A percentile compares a stretch with the other conserved stretches of the same genome.
phyloP scores from a whole-genome alignment of 176 grass and related monocot species.

The Carex littledalei region DNA sequence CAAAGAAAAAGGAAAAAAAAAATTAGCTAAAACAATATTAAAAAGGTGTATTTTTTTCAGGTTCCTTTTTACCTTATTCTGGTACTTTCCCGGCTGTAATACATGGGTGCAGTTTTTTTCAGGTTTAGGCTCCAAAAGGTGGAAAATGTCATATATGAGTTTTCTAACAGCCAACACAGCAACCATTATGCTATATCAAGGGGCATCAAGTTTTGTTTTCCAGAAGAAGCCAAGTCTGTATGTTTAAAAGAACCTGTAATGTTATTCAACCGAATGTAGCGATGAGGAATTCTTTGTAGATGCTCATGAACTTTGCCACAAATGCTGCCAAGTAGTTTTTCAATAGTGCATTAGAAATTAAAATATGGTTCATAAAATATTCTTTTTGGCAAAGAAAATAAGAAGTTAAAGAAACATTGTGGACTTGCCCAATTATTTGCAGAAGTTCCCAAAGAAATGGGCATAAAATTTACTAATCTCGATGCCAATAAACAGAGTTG shows the following conservation, averaged over 20 bases:
- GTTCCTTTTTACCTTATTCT: background rate
- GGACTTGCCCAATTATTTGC: background rate
- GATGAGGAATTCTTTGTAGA: conserved; percentile 88
- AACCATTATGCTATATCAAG: background rate
- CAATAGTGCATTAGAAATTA: background rate
- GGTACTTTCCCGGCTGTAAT: background rate
- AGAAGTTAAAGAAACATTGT: background rate
- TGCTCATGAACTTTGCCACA: conserved; percentile 99
- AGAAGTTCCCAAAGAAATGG: background rate
- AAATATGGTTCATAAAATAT: background rate
- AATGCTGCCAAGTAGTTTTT: conserved; percentile 51
- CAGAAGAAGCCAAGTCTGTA: background rate
- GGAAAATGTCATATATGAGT: background rate
- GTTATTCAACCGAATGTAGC: conserved; percentile 75
- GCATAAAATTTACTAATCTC: background rate
- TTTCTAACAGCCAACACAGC: background rate
- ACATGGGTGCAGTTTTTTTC: background rate
- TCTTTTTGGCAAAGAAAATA: background rate
- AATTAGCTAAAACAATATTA: background rate
- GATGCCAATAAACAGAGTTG: background rate
- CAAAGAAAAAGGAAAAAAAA: background rate
- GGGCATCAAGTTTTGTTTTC: background rate
- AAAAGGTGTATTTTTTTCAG: background rate
- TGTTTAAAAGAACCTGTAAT: background rate
- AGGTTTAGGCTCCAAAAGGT: background rate